Evolutionary conservation across 129 eudicot genomes (phyloP).

Genomic region (Artemisia argyi): DNA sequence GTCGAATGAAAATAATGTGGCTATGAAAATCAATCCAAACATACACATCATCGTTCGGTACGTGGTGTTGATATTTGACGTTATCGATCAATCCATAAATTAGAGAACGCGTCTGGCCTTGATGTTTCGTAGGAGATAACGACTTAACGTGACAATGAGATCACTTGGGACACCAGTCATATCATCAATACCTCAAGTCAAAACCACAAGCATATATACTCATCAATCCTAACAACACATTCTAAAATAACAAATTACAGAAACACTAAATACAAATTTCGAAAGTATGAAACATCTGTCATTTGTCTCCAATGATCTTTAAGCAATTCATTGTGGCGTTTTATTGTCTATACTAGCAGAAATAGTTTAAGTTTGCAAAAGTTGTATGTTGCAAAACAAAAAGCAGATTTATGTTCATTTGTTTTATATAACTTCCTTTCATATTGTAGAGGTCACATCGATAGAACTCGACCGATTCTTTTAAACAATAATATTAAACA

Average conservation of each 20-base stretch:
- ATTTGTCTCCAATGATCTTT: not conserved
- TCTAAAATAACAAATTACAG: not conserved
- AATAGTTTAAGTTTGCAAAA: not conserved
- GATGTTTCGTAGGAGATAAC: not conserved
- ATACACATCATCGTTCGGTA: not conserved
- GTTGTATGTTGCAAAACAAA: too few species aligned
- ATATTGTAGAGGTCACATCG: too few species aligned
- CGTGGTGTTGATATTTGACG: too few species aligned
- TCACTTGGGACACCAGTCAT: not conserved
- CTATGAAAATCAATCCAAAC: too few species aligned
- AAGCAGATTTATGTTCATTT: too few species aligned
- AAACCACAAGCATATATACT: slow-evolving; percentile 1
- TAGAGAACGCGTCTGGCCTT: not conserved
- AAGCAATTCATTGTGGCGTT: not conserved
- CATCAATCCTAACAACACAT: not conserved
- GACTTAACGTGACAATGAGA: slow-evolving; percentile 3
- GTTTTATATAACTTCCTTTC: too few species aligned
- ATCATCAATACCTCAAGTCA: too few species aligned
- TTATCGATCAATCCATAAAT: not conserved
- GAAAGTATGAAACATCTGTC: not conserved
- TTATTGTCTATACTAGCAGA: too few species aligned
- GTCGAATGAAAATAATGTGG: too few species aligned
- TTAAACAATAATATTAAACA: too few species aligned
- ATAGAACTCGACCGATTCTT: too few species aligned
- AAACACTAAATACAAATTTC: not conserved